These are phyloP conservation scores for Ustilago nuda DNA, from an alignment of 1,284 basidiomycete genomes.

Conservation along the genomic window DNA sequence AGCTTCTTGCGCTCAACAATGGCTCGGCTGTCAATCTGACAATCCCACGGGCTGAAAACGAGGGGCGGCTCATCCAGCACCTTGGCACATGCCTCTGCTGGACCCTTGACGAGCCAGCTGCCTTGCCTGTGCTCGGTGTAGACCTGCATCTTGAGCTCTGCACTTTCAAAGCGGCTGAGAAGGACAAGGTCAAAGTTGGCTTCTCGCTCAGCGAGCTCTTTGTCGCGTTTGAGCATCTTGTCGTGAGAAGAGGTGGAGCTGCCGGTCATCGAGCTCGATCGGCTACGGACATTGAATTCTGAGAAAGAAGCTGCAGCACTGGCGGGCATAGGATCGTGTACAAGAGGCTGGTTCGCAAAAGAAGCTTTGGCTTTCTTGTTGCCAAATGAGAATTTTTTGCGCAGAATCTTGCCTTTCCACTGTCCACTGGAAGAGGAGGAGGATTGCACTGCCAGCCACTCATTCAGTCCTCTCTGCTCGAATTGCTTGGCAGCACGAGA, in stretches of 20 bases:
- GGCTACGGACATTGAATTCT: not conserved
- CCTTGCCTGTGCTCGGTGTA: slow-evolving; percentile 49
- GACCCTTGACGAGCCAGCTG: slow-evolving; percentile 42
- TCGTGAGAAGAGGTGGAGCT: slow-evolving; percentile 22
- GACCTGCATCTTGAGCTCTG: slow-evolving; percentile 43
- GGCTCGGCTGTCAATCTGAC: slow-evolving; percentile 39
- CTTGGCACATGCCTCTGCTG: slow-evolving; percentile 10
- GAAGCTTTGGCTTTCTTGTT: slow-evolving; percentile 22
- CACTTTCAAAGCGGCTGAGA: slow-evolving; percentile 40
- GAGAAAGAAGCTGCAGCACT: not conserved
- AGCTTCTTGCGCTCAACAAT: slow-evolving; percentile 52
- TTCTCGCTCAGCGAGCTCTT: slow-evolving; percentile 38
- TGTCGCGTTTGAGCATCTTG: slow-evolving; percentile 39
- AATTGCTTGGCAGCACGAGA: slow-evolving; percentile 6
- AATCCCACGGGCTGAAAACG: slow-evolving; percentile 47
- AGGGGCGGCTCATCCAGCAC: slow-evolving; percentile 36
- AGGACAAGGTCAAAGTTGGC: slow-evolving; percentile 42
- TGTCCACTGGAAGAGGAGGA: slow-evolving; percentile 10
- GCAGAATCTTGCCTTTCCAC: slow-evolving; percentile 37
- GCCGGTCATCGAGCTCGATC: slow-evolving; percentile 11
- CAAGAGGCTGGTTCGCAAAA: slow-evolving; percentile 1
- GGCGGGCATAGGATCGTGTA: slow-evolving; percentile 32
- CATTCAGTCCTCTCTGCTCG: slow-evolving; percentile 16
- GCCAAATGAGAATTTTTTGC: slow-evolving; percentile 43
- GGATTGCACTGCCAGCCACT: slow-evolving; percentile 21